phyloP scores from a whole-genome alignment of 768 basidiomycete genomes.

The Mrakia blollopis region DNA sequence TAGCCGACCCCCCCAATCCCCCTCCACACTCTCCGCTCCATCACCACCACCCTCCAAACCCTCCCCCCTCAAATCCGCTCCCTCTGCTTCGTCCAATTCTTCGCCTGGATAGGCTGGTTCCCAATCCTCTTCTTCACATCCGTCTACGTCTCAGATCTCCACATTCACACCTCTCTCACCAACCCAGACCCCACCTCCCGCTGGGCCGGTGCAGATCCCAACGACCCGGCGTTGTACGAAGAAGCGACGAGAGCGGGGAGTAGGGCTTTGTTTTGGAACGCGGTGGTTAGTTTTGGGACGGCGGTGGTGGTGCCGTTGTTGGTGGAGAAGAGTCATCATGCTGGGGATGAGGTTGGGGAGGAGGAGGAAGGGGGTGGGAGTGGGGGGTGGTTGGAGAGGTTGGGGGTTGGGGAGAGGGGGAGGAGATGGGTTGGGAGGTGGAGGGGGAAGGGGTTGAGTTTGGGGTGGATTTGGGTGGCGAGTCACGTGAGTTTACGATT shows the following conservation, averaged over 20 bases:
- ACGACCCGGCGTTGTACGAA: constrained; percentile 50
- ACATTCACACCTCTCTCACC: constrained; percentile 50
- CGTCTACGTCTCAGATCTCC: constrained; percentile 79
- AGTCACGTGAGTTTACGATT: constrained; percentile 53
- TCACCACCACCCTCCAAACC: constrained; percentile 65
- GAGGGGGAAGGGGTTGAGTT: constrained; percentile 20
- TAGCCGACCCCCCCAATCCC: constrained; percentile 45
- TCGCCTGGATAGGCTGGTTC: constrained; percentile 67
- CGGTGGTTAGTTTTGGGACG: constrained; percentile 61
- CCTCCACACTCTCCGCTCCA: constrained; percentile 51
- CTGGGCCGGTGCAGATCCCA: constrained; percentile 35
- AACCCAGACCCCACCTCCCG: constrained; percentile 1
- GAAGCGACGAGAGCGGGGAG: constrained; percentile 79
- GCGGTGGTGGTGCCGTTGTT: constrained; percentile 70
- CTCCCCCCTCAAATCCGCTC: constrained; percentile 70
- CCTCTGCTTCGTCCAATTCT: constrained; percentile 60
- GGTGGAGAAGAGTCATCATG: constrained; percentile 35
- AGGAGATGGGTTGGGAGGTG: constrained; percentile 31
- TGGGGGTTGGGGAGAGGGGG: constrained; percentile 1
- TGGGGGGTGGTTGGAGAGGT: constrained; percentile 8
- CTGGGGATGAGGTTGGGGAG: constrained; percentile 2
- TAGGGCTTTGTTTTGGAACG: constrained; percentile 71
- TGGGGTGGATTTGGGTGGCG: constrained; percentile 42
- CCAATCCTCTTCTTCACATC: constrained; percentile 84
- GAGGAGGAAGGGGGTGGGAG: not conserved